A percentile compares a stretch with the other conserved stretches of the same genome.
Evolutionary conservation across 176 grass and related monocot genomes (phyloP).

Genomic region (Olyra latifolia): DNA sequence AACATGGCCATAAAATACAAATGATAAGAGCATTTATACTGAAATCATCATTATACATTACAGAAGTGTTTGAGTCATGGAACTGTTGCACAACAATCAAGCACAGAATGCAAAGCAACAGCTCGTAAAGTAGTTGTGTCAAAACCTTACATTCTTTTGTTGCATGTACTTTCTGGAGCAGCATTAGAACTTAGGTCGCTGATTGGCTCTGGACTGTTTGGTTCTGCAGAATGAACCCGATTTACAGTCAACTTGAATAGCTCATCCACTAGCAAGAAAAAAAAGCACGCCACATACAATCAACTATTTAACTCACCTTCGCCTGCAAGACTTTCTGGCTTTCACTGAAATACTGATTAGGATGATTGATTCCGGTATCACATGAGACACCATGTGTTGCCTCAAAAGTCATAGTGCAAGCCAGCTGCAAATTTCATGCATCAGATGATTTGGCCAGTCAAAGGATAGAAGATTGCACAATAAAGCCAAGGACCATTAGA

Average conservation of each 20-base stretch:
- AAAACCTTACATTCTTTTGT: slow-evolving; percentile 28
- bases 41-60: neutral
- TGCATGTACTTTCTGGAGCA: slow-evolving; percentile 4
- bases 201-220: slow-evolving; percentile 38
- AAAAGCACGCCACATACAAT: neutral
- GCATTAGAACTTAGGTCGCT: slow-evolving; percentile 29
- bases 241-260: slow-evolving; percentile 28
- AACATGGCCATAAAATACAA: slow-evolving; percentile 6
- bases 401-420: slow-evolving; percentile 97
- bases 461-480: slow-evolving; percentile 21
- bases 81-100: slow-evolving; percentile 4
- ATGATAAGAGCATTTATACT: neutral
- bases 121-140: neutral
- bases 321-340: slow-evolving; percentile 70
- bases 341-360: slow-evolving; percentile 92
- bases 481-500: slow-evolving; percentile 4
- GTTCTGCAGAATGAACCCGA: slow-evolving; percentile 38
- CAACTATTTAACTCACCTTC: slow-evolving; percentile 49
- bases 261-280: neutral
- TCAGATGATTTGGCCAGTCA: slow-evolving; percentile 4
- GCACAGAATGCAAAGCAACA: slow-evolving; percentile 21
- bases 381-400: slow-evolving; percentile 73
- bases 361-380: slow-evolving; percentile 95
- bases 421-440: slow-evolving; percentile 63
- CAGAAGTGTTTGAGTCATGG: neutral